These are phyloP conservation scores for Clathrus columnatus DNA, from an alignment of 768 basidiomycete genomes.

Conservation along the genomic window DNA sequence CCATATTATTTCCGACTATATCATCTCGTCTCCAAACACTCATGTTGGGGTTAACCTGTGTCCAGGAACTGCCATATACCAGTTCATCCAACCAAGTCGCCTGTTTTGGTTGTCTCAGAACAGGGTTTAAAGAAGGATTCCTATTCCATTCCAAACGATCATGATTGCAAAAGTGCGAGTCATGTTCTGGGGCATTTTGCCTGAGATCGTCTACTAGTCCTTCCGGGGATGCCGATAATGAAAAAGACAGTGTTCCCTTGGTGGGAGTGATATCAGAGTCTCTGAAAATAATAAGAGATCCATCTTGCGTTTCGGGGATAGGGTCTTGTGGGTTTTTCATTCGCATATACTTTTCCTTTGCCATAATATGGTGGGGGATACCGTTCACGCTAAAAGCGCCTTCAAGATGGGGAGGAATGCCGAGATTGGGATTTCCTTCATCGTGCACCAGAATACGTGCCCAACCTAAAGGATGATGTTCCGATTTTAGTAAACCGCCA, in stretches of 20 bases:
- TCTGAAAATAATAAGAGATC: slow-evolving; percentile 64
- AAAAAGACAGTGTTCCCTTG: slow-evolving; percentile 37
- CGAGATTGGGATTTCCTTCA: slow-evolving; percentile 39
- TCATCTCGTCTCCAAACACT: slow-evolving; percentile 42
- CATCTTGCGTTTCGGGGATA: slow-evolving; percentile 29
- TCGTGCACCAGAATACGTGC: slow-evolving; percentile 70
- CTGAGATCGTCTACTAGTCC: slow-evolving; percentile 2
- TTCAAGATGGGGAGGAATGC: slow-evolving; percentile 53
- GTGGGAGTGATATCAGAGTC: slow-evolving; percentile 56
- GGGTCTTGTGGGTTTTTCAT: slow-evolving; percentile 52
- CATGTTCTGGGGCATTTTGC: slow-evolving; percentile 13
- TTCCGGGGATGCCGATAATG: slow-evolving; percentile 16
- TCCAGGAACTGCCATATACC: slow-evolving; percentile 12
- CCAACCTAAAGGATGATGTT: slow-evolving; percentile 51
- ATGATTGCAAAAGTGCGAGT: slow-evolving; percentile 52
- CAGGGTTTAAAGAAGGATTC: slow-evolving; percentile 44
- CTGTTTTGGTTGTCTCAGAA: slow-evolving; percentile 29
- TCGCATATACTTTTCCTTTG: slow-evolving; percentile 60
- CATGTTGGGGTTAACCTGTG: slow-evolving; percentile 16
- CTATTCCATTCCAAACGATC: slow-evolving; percentile 62
- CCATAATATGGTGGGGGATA: slow-evolving; percentile 60
- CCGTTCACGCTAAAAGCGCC: slow-evolving; percentile 69
- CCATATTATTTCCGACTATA: slow-evolving; percentile 41
- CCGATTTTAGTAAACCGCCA: slow-evolving; percentile 37
- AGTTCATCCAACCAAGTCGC: slow-evolving; percentile 37